Conservation (phyloP, 305 asterid genomes). For the Striga hermonthica region DNA sequence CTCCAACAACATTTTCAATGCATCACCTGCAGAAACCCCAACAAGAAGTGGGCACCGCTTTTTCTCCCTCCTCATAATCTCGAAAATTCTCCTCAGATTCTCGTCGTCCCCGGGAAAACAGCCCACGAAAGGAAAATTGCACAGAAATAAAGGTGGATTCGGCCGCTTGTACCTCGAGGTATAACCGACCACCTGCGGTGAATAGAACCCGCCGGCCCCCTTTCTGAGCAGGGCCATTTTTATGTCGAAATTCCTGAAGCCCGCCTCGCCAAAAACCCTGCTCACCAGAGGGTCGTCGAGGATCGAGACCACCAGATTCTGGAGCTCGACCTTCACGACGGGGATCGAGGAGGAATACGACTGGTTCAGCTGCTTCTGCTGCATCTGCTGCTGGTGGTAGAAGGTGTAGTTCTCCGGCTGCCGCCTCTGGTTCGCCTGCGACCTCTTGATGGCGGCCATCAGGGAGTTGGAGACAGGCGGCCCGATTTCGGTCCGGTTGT, state of each 20-base stretch:
- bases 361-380: conserved; percentile 39
- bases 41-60: conserved; percentile 65
- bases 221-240: conserved; percentile 67
- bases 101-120: conserved; percentile 64
- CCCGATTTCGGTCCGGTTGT: conserved; percentile 30
- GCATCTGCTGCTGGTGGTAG: conserved; percentile 53
- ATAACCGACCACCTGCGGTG: conserved; percentile 49
- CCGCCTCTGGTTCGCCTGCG: conserved; percentile 82
- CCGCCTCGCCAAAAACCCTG: conserved; percentile 85
- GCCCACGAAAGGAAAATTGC: conserved; percentile 72
- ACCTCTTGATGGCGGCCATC: conserved; percentile 90
- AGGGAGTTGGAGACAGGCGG: conserved; percentile 88
- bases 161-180: conserved; percentile 58
- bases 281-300: conserved; percentile 92
- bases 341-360: conserved; percentile 60
- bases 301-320: conserved; percentile 61
- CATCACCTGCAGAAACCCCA: conserved; percentile 62
- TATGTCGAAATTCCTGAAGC: conserved; percentile 74
- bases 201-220: conserved; percentile 34
- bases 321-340: conserved; percentile 75
- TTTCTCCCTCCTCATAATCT: conserved; percentile 51
- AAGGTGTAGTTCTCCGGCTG: conserved; percentile 75
- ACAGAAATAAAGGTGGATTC: conserved; percentile 52
- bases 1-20: conserved; percentile 55
- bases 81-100: conserved; percentile 56